Conservation (phyloP, 768 basidiomycete species). For the Sarcodon aspratus region DNA sequence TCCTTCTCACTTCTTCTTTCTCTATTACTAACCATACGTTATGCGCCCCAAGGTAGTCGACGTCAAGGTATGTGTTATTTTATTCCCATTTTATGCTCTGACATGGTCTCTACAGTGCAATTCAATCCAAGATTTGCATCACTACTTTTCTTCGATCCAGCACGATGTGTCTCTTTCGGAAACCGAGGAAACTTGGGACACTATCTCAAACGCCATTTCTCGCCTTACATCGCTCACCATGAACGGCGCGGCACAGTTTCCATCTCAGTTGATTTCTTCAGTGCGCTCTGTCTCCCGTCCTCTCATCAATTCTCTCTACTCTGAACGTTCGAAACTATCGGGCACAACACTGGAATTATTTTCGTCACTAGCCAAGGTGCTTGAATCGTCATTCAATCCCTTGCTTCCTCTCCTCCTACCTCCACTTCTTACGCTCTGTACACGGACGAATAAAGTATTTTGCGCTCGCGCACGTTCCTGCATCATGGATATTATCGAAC, state of each 20-base stretch:
- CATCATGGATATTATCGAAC: slow-evolving; percentile 49
- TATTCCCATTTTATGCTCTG: background rate
- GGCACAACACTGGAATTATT: slow-evolving; percentile 56
- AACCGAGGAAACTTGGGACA: slow-evolving; percentile 76
- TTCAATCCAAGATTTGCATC: slow-evolving; percentile 5
- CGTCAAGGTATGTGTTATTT: slow-evolving; percentile 1
- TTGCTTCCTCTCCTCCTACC: slow-evolving; percentile 61
- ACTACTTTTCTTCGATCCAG: slow-evolving; percentile 28
- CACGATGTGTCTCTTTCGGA: slow-evolving; percentile 37
- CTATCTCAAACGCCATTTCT: slow-evolving; percentile 38
- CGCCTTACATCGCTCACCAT: slow-evolving; percentile 36
- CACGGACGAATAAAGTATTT: slow-evolving; percentile 72
- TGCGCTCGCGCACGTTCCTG: slow-evolving; percentile 51
- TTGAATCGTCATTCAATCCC: slow-evolving; percentile 55
- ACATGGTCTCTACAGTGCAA: slow-evolving; percentile 5
- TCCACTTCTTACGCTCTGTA: slow-evolving; percentile 51
- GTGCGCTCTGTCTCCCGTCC: slow-evolving; percentile 43
- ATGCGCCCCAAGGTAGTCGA: slow-evolving; percentile 7
- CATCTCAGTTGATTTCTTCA: slow-evolving; percentile 35
- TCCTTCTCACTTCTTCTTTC: background rate
- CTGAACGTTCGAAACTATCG: slow-evolving; percentile 67
- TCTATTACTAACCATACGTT: background rate
- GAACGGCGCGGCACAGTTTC: slow-evolving; percentile 39
- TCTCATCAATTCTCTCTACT: slow-evolving; percentile 48
- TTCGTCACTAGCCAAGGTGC: slow-evolving; percentile 34